These are phyloP conservation scores for Coemansia sp. DNA, from an alignment of 192 early-diverging fungal genomes.

Conservation along the genomic window DNA sequence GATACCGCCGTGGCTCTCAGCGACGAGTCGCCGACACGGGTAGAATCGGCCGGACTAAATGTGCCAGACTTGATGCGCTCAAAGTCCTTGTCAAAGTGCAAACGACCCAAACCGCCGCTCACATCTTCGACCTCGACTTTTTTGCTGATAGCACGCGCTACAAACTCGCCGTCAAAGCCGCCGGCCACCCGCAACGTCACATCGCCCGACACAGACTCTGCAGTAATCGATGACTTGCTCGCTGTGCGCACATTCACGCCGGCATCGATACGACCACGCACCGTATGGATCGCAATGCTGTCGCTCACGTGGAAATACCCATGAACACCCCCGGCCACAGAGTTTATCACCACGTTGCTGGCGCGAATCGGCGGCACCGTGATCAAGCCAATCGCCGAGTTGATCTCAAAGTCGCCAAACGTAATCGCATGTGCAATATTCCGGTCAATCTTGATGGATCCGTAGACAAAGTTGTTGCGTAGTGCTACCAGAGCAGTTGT, in stretches of 20 bases:
- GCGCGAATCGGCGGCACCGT: constrained; percentile 34
- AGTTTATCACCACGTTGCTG: constrained; percentile 28
- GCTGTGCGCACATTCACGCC: constrained; percentile 45
- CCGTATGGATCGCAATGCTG: constrained; percentile 30
- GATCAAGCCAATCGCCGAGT: constrained; percentile 34
- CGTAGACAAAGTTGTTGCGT: constrained; percentile 39
- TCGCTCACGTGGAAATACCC: constrained; percentile 31
- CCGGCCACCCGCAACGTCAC: constrained; percentile 39
- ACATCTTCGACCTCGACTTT: constrained; percentile 43
- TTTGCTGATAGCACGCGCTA: constrained; percentile 32
- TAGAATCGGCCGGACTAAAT: constrained; percentile 34
- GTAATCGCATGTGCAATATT: constrained; percentile 24
- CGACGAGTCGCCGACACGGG: constrained; percentile 25
- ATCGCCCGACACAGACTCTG: constrained; percentile 39
- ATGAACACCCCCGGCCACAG: constrained; percentile 37
- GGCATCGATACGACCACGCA: constrained; percentile 38
- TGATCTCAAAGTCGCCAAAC: constrained; percentile 47
- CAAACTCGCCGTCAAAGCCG: constrained; percentile 45
- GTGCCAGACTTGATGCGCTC: constrained; percentile 40
- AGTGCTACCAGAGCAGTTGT: constrained; percentile 21
- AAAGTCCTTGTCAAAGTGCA: constrained; percentile 54
- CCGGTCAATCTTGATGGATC: constrained; percentile 42
- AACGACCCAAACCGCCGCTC: constrained; percentile 47
- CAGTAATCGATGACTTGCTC: constrained; percentile 26
- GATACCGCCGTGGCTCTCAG: constrained; percentile 33